Base-by-base conservation (phyloP, 129 eudicot species). In the Saussurea involucrata region DNA sequence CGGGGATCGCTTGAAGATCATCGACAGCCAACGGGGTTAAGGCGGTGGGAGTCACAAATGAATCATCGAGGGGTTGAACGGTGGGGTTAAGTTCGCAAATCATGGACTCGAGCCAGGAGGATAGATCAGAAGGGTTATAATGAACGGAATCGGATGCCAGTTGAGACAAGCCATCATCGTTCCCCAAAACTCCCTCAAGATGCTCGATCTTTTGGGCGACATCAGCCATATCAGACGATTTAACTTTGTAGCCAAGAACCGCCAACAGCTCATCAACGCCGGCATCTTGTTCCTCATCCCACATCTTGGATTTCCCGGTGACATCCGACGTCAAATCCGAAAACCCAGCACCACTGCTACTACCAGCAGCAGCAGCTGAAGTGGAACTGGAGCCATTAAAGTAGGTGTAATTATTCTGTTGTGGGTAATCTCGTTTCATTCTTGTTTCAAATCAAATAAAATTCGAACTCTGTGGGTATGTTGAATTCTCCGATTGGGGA, bases 191-290 rank as follows among this genome's bases (percentile, higher is more conserved):
- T 78, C 89, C 86, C 40, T 87, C 92, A 9, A 89, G 78, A 36
- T 89, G 92, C 68, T 89, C 89, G 12, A 92, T 85, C 72, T 85
- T 92, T 76, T 85, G 81, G 0, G 97, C 97, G 12, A 92, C 94
- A 21, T 83, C 90, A 27, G 86, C 80, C 97, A 89, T 89, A 74
- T 92, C 97, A 0, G 92, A 87, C 0, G 90, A 69, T 71, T 77
- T 85, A 37, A 92, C 97, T 55, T 85, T 85, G 83, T 92, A 92
- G 0, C 97, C 97, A 69, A 92, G 7, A 22, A 74, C 90, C 4
- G 87, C 95, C 8, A 92, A 18, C 3, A 92, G 85, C 86, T 92
- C 97, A 44, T 92, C 97, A 86, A 81, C 87, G 69, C 87, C 91
- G 53, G 84, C 63, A 6, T 84, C 91, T 33, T 78, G 86, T 58